Percentiles rank a stretch among this genome's conserved stretches.
Conservation (phyloP, 2,329 filamentous ascomycete species). For the Hypoxylon sp. region DNA sequence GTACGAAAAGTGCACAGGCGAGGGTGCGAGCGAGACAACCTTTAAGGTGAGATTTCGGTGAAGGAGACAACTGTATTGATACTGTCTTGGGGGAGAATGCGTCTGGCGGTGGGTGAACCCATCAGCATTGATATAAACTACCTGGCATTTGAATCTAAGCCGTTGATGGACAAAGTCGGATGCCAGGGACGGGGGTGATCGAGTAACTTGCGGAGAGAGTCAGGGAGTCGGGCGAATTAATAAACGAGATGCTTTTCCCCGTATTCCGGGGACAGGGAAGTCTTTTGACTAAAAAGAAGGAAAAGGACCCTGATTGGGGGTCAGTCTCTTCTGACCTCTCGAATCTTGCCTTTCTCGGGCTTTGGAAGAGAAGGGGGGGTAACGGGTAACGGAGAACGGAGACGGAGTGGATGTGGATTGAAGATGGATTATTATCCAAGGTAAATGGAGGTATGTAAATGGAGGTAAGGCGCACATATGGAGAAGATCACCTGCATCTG, state of each 20-base stretch:
- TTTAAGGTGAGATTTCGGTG: constrained; percentile 2
- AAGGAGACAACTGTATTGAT: constrained; percentile 2
- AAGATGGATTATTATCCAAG: constrained; percentile 20
- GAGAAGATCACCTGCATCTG: constrained; percentile 39
- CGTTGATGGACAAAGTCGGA: constrained; percentile 27
- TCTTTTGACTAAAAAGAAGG: constrained; percentile 12
- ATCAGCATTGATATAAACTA: constrained; percentile 28
- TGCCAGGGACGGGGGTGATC: constrained; percentile 16
- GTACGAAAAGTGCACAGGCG: constrained; percentile 4
- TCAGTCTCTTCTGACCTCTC: constrained; percentile 13
- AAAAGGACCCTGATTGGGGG: constrained; percentile 6
- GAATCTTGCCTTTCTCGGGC: constrained; percentile 39
- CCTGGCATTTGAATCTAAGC: constrained; percentile 31
- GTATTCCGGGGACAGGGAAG: constrained; percentile 8
- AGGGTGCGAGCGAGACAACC: not conserved
- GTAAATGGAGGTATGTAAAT: constrained; percentile 22
- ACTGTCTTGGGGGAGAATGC: constrained; percentile 21
- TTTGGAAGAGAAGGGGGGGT: constrained; percentile 35
- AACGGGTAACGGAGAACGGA: constrained; percentile 22
- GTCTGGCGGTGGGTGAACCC: constrained; percentile 27
- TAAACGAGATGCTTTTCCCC: constrained; percentile 8
- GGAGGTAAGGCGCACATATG: constrained; percentile 32
- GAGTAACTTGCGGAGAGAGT: constrained; percentile 4
- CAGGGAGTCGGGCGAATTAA: constrained; percentile 16
- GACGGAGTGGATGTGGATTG: constrained; percentile 18